Percentiles rank a stretch among this genome's conserved stretches.
These are phyloP conservation scores for Phytophthora chlamydospora DNA, from an alignment of 352 stramenopile species.

Conservation along the genomic window DNA sequence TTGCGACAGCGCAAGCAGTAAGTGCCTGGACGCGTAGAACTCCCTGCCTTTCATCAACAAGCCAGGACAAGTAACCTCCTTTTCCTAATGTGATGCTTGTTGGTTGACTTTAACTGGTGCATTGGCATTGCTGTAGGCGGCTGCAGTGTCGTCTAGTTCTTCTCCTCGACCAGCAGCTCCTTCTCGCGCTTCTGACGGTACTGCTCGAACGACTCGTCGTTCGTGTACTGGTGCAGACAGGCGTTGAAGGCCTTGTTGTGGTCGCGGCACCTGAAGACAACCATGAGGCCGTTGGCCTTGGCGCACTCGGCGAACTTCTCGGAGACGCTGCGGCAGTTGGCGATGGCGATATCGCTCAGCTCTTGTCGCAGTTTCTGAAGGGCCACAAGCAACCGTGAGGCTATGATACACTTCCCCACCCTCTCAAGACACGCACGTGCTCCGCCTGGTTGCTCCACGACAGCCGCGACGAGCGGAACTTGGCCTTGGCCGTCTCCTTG, in stretches of 20 bases:
- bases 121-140: slow-evolving; percentile 2
- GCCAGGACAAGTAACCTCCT: background rate
- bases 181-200: slow-evolving; percentile 70
- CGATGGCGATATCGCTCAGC: slow-evolving; percentile 82
- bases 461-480: slow-evolving; percentile 77
- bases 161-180: slow-evolving; percentile 47
- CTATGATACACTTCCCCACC: background rate
- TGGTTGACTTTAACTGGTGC: background rate
- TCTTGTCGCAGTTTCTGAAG: slow-evolving; percentile 80
- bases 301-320: slow-evolving; percentile 73
- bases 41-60: background rate
- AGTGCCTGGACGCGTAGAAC: background rate
- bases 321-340: slow-evolving; percentile 68
- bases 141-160: slow-evolving; percentile 8
- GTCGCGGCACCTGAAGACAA: slow-evolving; percentile 75
- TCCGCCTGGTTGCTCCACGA: slow-evolving; percentile 87
- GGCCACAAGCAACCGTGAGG: slow-evolving; percentile 4
- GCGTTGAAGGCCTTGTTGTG: slow-evolving; percentile 84
- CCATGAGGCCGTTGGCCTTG: slow-evolving; percentile 68
- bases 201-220: slow-evolving; percentile 69
- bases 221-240: slow-evolving; percentile 83
- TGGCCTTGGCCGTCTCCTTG: slow-evolving; percentile 76
- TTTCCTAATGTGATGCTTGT: slow-evolving; percentile 22
- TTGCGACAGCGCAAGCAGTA: slow-evolving; percentile 53
- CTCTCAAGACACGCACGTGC: slow-evolving; percentile 50